Percentiles rank a stretch among this genome's conserved stretches.
phyloP scores from a whole-genome alignment of 2,329 filamentous ascomycete species.

The Fusarium anthophilum region DNA sequence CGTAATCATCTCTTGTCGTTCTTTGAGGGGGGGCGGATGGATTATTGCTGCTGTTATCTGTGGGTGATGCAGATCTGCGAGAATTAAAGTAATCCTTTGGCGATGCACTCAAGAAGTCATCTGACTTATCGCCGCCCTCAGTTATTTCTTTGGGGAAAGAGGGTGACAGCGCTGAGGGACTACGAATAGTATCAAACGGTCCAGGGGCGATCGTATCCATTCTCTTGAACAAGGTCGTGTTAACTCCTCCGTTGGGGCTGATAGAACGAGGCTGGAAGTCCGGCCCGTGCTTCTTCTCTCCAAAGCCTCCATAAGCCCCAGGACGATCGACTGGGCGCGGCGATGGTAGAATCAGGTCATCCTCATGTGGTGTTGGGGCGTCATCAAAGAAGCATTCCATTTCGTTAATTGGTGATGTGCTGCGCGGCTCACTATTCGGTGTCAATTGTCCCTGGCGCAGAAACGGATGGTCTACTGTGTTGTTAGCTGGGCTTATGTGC shows the following conservation, averaged over 20 bases:
- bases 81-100: conserved; percentile 24
- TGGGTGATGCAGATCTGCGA: conserved; percentile 19
- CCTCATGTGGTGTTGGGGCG: conserved; percentile 56
- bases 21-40: conserved; percentile 50
- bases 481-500: conserved; percentile 38
- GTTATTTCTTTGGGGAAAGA: conserved; percentile 43
- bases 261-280: conserved; percentile 37
- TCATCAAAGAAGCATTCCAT: conserved; percentile 56
- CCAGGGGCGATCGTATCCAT: conserved; percentile 74
- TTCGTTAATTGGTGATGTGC: conserved; percentile 66
- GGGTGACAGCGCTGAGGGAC: conserved; percentile 47
- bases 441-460: conserved; percentile 68
- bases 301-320: conserved; percentile 61
- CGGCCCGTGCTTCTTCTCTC: conserved; percentile 45
- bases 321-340: conserved; percentile 53
- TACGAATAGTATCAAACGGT: conserved; percentile 66
- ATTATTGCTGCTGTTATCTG: conserved; percentile 36
- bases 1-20: conserved; percentile 64
- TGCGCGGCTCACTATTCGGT: conserved; percentile 69
- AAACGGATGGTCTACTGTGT: conserved; percentile 61
- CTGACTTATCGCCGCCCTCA: conserved; percentile 25
- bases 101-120: conserved; percentile 33
- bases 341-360: conserved; percentile 50
- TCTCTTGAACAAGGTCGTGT: conserved; percentile 61
- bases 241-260: conserved; percentile 34